Conservation (phyloP, 129 eudicot genomes). For the Ambrosia trifida region DNA sequence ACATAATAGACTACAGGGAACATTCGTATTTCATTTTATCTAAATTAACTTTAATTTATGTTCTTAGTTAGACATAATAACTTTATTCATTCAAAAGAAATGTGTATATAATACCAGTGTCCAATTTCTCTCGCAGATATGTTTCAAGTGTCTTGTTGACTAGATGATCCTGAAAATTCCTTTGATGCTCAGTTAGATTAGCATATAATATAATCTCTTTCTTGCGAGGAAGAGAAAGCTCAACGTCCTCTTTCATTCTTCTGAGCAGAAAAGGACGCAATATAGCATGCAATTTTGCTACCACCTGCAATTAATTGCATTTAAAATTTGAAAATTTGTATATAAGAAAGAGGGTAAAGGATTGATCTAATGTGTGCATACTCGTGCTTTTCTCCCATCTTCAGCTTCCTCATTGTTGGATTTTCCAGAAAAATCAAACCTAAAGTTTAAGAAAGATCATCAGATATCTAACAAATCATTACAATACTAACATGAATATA, state of each 20-base stretch:
- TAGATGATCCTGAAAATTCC: slow-evolving; percentile 78
- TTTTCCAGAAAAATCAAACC: slow-evolving; percentile 97
- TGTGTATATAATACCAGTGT: slow-evolving; percentile 44
- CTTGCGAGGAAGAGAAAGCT: slow-evolving; percentile 81
- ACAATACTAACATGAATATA: background rate
- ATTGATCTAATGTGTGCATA: slow-evolving; percentile 17
- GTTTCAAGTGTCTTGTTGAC: slow-evolving; percentile 65
- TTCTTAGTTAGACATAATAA: background rate
- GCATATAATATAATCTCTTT: slow-evolving; percentile 93
- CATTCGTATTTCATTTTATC: too few relatives aligned
- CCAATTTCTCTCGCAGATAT: slow-evolving; percentile 50
- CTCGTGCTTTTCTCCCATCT: slow-evolving; percentile 78
- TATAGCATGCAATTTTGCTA: slow-evolving; percentile 87
- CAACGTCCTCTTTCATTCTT: slow-evolving; percentile 93
- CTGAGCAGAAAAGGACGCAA: slow-evolving; percentile 93
- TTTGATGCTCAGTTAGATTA: slow-evolving; percentile 78
- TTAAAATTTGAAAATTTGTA: background rate
- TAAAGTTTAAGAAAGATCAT: slow-evolving; percentile 16
- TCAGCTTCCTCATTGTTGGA: slow-evolving; percentile 71
- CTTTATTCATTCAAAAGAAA: background rate
- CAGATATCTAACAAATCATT: background rate
- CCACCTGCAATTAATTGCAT: slow-evolving; percentile 57
- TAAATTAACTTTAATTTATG: background rate
- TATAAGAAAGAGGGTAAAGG: background rate
- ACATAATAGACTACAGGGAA: background rate